Percentiles rank a stretch among this genome's conserved stretches.
These are phyloP conservation scores for Tetrapisispora iriomotensis DNA, from an alignment of 805 yeast genomes.

Conservation along the genomic window DNA sequence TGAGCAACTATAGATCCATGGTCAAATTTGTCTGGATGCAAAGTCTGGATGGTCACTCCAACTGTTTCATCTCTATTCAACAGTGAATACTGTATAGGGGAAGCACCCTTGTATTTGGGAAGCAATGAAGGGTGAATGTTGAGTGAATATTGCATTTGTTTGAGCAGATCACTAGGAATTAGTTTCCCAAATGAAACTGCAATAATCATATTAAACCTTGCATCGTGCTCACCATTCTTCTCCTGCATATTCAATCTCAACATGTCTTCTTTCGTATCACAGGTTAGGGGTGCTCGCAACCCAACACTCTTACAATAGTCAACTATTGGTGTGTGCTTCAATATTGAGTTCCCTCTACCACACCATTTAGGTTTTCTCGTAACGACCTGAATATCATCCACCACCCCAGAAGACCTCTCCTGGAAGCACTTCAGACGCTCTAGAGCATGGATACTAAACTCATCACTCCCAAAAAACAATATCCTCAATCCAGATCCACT, in stretches of 20 bases:
- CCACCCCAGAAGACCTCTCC: conserved; percentile 7
- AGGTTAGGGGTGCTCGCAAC: conserved; percentile 21
- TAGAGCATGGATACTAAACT: conserved; percentile 52
- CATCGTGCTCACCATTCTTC: too few relatives aligned
- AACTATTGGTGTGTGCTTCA: conserved; percentile 47
- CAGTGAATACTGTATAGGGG: conserved; percentile 78
- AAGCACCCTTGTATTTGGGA: conserved; percentile 77
- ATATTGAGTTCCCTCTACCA: conserved; percentile 44
- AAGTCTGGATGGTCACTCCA: conserved; percentile 83
- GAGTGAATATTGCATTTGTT: conserved; percentile 45
- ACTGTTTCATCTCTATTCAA: conserved; percentile 51
- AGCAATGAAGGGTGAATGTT: conserved; percentile 90
- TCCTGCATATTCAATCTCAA: conserved; percentile 5
- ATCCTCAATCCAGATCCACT: conserved; percentile 26
- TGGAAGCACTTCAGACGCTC: conserved; percentile 27
- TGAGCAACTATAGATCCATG: conserved; percentile 61
- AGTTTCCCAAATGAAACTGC: conserved; percentile 87
- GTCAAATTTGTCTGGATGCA: conserved; percentile 84
- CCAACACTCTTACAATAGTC: conserved; percentile 28
- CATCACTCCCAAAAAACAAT: conserved; percentile 74
- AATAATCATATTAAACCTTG: conserved; percentile 66
- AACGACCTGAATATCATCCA: conserved; percentile 44
- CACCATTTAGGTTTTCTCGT: conserved; percentile 53
- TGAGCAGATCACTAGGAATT: conserved; percentile 56
- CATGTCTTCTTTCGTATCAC: conserved; percentile 18